Evolutionary conservation across 495 filamentous ascomycete species (phyloP), one percentile per base, ranked within the genome.

Genomic region (Lindgomyces ingoldianus): DNA sequence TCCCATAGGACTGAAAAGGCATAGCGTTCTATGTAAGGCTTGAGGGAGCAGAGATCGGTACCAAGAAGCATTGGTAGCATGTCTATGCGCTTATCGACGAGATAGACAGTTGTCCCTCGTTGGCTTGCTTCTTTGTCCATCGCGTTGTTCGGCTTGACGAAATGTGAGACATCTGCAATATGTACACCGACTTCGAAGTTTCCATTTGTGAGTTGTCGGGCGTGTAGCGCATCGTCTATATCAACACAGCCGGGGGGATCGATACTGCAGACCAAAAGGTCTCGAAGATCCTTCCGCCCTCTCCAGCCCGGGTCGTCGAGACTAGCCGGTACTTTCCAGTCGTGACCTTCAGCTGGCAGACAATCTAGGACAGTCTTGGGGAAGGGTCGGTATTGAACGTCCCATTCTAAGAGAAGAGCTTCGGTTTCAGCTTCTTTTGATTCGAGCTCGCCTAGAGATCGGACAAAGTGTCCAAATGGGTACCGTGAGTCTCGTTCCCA

Each of bases 171-270:
- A 72, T 98, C 94, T 45, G 94, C 94, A 73, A 98, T 98, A 73
- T 98, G 95, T n/a, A 98, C 94, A 57, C 94, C 94, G 12, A 98
- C 91, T 78, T 98, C 91, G 65, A 87, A 91, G 73, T 98, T 98
- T 24, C 95, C 94, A 70, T 97, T 98, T 1, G 91, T 89, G 41
- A 98, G 78, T 33, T 79, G 80, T 33, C 86, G 81, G 14, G 94
- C 92, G 72, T 98, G 94, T 16, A 98, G 85, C 11, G 94, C 94
- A 78, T 98, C 94, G 69, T 98, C 94, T 61, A 98, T 98, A 80
- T 98, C 94, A 69, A 96, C 92, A 77, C 94, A 98, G 0, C 91
- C 92, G 8, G 91, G 85, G 29, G 94, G 94, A 74, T 98, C 94
- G 69, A 98, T 98, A 77, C 93, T 97, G 83, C 95, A 98, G 66